Evolutionary conservation across 495 filamentous ascomycete genomes (phyloP).

Genomic region (Annulohypoxylon bovei): DNA sequence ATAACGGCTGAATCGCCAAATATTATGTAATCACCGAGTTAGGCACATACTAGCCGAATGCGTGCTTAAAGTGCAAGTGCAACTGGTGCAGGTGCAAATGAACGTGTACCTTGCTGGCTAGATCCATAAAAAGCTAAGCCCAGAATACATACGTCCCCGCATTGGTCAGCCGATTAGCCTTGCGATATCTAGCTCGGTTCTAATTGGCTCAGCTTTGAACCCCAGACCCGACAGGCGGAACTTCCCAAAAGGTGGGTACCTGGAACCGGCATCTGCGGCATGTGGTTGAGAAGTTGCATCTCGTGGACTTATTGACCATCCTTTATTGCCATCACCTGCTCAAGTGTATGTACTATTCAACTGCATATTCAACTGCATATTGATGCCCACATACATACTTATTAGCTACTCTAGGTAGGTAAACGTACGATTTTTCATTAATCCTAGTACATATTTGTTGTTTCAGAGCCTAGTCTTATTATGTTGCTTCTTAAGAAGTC

Average conservation of each 20-base stretch:
- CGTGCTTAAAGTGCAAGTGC: neutral
- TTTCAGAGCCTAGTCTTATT: neutral
- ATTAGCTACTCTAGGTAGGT: neutral
- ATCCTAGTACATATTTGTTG: neutral
- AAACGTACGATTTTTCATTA: neutral
- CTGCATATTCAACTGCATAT: neutral
- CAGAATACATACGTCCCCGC: conserved; percentile 10
- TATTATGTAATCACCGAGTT: conserved; percentile 21
- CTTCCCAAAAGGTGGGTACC: conserved; percentile 17
- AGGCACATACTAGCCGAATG: conserved; percentile 13
- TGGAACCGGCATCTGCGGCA: conserved; percentile 4
- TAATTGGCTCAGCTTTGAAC: conserved; percentile 29
- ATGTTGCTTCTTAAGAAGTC: neutral
- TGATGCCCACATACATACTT: neutral
- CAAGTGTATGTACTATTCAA: neutral
- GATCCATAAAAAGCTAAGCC: conserved; percentile 1
- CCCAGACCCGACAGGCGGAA: conserved; percentile 28
- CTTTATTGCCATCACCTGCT: conserved; percentile 15
- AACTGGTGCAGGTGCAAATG: neutral
- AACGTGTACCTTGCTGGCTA: conserved; percentile 11
- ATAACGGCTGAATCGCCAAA: conserved; percentile 13
- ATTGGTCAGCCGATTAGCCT: conserved; percentile 38
- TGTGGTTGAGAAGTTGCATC: conserved; percentile 14
- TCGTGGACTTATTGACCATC: conserved; percentile 9
- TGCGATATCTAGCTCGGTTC: conserved; percentile 16